phyloP scores from a whole-genome alignment of 768 basidiomycete genomes.

The Auriculariales sp. region DNA sequence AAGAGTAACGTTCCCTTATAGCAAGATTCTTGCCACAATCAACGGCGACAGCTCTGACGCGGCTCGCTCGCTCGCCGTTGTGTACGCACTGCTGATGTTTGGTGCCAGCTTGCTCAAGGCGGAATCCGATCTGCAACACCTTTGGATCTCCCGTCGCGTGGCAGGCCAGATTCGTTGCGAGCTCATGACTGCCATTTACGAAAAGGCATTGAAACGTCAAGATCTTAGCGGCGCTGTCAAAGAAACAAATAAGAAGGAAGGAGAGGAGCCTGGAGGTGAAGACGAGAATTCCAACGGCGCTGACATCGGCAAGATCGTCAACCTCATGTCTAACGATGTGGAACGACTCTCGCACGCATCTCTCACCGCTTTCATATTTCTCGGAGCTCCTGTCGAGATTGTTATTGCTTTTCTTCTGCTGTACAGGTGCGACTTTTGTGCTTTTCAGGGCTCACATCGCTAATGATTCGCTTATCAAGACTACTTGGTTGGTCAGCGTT shows the following conservation, averaged over 20 bases:
- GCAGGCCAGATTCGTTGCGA: conserved; percentile 56
- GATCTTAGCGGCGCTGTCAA: conserved; percentile 80
- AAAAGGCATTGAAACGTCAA: conserved; percentile 72
- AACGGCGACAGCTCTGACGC: conserved; percentile 26
- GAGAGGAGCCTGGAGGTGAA: conserved; percentile 14
- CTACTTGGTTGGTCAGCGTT: conserved; percentile 34
- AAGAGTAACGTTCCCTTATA: no score
- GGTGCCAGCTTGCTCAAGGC: conserved; percentile 42
- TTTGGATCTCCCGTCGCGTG: conserved; percentile 26
- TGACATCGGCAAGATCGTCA: conserved; percentile 81
- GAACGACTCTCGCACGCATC: conserved; percentile 24
- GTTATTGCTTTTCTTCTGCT: conserved; percentile 19
- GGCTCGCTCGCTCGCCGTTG: conserved; percentile 46
- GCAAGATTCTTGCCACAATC: conserved; percentile 44
- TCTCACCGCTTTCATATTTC: neutral
- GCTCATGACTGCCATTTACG: conserved; percentile 80
- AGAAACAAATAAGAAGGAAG: conserved; percentile 40
- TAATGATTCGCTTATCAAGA: conserved; percentile 11
- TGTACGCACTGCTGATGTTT: conserved; percentile 69
- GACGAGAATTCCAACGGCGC: conserved; percentile 45
- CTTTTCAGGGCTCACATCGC: neutral
- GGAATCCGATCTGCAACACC: conserved; percentile 17
- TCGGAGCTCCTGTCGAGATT: conserved; percentile 18
- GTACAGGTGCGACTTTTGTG: conserved; percentile 16
- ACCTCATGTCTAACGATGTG: conserved; percentile 73